A percentile compares a stretch with the other conserved stretches of the same genome.
phyloP scores from a whole-genome alignment of 2,329 filamentous ascomycete species.

The Dactylonectria estremocensis region DNA sequence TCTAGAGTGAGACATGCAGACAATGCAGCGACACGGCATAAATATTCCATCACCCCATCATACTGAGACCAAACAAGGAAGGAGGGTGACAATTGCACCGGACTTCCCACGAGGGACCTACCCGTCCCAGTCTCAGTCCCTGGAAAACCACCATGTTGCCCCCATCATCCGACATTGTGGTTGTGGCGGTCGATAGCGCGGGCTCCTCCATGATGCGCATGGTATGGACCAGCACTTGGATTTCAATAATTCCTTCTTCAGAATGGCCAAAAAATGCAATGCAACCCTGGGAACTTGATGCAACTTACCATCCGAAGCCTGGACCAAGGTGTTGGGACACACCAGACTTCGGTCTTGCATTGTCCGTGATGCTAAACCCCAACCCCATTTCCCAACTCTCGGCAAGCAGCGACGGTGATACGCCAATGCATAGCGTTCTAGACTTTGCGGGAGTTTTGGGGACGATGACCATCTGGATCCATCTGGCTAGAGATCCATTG shows the following conservation, averaged over 20 bases:
- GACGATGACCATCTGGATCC: not conserved
- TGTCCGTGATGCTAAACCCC: constrained; percentile 19
- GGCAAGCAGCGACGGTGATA: constrained; percentile 27
- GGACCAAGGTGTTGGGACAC: constrained; percentile 28
- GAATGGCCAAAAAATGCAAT: constrained; percentile 19
- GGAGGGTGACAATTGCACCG: constrained; percentile 3
- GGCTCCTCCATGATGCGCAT: constrained; percentile 34
- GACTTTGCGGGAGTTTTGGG: constrained; percentile 38
- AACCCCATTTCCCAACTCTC: constrained; percentile 15
- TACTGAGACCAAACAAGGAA: not conserved
- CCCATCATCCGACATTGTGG: constrained; percentile 37
- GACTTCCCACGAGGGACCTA: constrained; percentile 15
- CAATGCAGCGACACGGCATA: constrained; percentile 19
- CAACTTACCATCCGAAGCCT: constrained; percentile 22
- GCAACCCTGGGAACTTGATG: constrained; percentile 13
- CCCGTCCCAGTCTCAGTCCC: constrained; percentile 24
- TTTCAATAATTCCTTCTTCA: constrained; percentile 33
- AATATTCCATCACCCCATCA: constrained; percentile 8
- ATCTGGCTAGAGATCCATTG: constrained; percentile 10
- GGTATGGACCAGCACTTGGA: constrained; percentile 13
- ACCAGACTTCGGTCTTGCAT: constrained; percentile 27
- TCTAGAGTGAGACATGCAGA: constrained; percentile 37
- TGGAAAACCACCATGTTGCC: constrained; percentile 27
- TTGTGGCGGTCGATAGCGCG: constrained; percentile 39
- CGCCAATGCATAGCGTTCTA: constrained; percentile 35